Conservation (phyloP, 495 filamentous ascomycete genomes). For the Penicillium argentinense region DNA sequence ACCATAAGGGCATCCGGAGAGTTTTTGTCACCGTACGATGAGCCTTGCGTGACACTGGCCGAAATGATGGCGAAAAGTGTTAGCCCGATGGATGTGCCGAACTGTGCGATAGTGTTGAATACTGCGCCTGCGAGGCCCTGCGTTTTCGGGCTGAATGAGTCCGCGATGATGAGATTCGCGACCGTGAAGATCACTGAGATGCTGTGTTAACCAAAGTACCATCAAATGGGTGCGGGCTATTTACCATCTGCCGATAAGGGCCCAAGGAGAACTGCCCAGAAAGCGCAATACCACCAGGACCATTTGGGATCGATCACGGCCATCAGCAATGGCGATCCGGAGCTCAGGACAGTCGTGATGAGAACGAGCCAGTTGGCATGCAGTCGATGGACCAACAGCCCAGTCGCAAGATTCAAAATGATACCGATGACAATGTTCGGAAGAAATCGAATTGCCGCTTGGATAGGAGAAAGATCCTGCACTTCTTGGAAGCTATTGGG, state of each 20-base stretch:
- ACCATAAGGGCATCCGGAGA: conserved; percentile 46
- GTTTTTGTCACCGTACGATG: conserved; percentile 20
- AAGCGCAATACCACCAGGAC: conserved; percentile 58
- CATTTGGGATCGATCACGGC: conserved; percentile 39
- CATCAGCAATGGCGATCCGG: conserved; percentile 55
- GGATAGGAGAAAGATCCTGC: conserved; percentile 41
- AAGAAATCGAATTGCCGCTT: conserved; percentile 54
- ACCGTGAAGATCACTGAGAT: conserved; percentile 54
- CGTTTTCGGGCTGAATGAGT: conserved; percentile 54
- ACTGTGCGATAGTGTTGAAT: conserved; percentile 62
- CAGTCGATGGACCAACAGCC: conserved; percentile 51
- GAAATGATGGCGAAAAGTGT: conserved; percentile 58
- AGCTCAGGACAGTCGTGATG: conserved; percentile 38
- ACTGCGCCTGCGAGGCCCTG: conserved; percentile 64
- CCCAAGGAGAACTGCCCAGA: conserved; percentile 47
- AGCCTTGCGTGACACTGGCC: conserved; percentile 44
- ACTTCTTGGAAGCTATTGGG: conserved; percentile 46
- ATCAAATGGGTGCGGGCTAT: no score
- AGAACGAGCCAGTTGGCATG: conserved; percentile 46
- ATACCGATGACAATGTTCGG: conserved; percentile 52
- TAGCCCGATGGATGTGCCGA: conserved; percentile 59
- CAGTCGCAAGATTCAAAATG: conserved; percentile 52
- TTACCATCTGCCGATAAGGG: conserved; percentile 52
- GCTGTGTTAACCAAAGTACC: no score
- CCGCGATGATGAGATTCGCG: conserved; percentile 57